Conservation (phyloP, 2,329 filamentous ascomycete species). For the Periconia sp. region DNA sequence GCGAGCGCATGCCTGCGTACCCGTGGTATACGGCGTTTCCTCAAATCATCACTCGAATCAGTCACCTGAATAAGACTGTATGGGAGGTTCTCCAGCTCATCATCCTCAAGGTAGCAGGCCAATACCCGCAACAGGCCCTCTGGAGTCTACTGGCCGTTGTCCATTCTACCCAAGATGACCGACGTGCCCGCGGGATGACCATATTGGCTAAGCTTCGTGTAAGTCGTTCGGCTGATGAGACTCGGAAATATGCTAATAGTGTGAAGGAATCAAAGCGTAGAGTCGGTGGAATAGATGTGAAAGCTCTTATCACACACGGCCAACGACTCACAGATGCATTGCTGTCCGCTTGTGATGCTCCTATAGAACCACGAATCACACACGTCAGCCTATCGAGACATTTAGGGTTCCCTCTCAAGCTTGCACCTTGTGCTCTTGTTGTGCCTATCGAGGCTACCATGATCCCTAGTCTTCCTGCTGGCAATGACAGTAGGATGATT, state of each 20-base stretch:
- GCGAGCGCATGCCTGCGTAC: conserved; percentile 70
- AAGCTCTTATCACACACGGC: conserved; percentile 74
- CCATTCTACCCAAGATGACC: conserved; percentile 77
- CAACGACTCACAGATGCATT: conserved; percentile 85
- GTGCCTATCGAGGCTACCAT: conserved; percentile 88
- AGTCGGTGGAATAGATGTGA: conserved; percentile 66
- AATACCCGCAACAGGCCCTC: conserved; percentile 88
- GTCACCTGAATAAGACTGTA: conserved; percentile 79
- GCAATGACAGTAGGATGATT: conserved; percentile 71
- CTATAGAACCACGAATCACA: conserved; percentile 72
- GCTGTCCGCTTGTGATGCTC: conserved; percentile 78
- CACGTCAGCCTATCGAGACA: conserved; percentile 78
- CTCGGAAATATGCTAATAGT: conserved; percentile 36
- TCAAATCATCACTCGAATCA: conserved; percentile 95
- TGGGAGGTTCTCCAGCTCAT: conserved; percentile 79
- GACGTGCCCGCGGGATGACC: conserved; percentile 60
- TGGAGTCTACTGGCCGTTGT: conserved; percentile 91
- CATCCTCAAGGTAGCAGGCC: conserved; percentile 82
- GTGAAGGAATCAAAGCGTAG: conserved; percentile 61
- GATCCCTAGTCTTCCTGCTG: conserved; percentile 76
- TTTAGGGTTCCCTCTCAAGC: conserved; percentile 82
- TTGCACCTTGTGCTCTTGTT: conserved; percentile 81
- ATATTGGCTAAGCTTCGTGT: conserved; percentile 51
- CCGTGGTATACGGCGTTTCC: conserved; percentile 85
- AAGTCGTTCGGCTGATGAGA: conserved; percentile 15